Evolutionary conservation across 768 basidiomycete species (phyloP), one percentile per base, ranked within the genome.

Genomic region (Gautieria morchelliformis): DNA sequence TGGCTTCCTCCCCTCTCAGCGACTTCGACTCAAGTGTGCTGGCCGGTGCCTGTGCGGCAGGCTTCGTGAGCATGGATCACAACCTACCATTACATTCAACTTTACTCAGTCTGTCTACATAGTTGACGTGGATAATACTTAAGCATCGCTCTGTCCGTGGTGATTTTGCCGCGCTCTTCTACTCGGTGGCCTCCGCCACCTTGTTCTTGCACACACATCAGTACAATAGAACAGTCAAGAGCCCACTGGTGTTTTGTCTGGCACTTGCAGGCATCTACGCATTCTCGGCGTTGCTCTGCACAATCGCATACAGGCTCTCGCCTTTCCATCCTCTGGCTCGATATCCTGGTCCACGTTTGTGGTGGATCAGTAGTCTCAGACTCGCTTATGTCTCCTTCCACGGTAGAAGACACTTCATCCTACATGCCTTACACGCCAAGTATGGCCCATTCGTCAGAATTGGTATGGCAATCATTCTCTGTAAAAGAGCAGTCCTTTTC

Each of bases 401-500:
- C 2, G 65, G 65, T 0, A 52, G 52, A 41, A 27, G 62, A 22
- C 54, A 62, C 44, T 24, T 50, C 5, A 22, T 54, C 15, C 22
- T 66, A 10, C 33, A 57, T 10, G 55, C 49, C 39, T 20, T 67
- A 33, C 66, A 67, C 57, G 47, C 62, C 24, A 64, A 57, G 44
- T 65, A 67, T 44, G 66, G 66, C 5, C 51, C 27, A 5, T 53
- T 65, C 30, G 66, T 67, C 22, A 60, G 64, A 24, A 61, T 60
- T 1, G 65, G 65, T 63, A 37, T 12, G 60, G 41, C 10, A 22
- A 17, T 40, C 47, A 14, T 33, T 32, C 40, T 33, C 44, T 12
- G 27, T 5, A 5, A 27, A 27, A 27, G 27, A 27, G 27, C 5
- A 5, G 27, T 5, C 2, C 27, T 27, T 27, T 27, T 19, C 20